Conservation (phyloP, 176 grass and related monocot species). For the Avena atlantica region DNA sequence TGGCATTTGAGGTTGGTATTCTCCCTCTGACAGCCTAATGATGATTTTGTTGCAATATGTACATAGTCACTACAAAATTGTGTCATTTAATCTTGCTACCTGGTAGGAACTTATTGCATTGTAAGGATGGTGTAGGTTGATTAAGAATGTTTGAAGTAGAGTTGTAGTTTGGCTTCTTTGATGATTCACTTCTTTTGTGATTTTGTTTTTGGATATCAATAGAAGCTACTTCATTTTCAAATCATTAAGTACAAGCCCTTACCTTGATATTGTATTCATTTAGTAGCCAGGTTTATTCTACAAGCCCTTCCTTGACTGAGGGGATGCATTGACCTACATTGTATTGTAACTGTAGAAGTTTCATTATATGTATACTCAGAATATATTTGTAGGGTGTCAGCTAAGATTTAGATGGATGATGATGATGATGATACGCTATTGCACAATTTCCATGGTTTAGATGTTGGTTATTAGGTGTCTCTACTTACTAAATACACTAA, state of each 20-base stretch:
- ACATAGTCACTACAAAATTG: not conserved
- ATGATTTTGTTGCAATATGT: constrained; percentile 25
- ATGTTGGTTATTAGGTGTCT: not conserved
- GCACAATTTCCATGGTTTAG: not conserved
- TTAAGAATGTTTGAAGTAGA: constrained; percentile 5
- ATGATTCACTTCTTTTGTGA: constrained; percentile 23
- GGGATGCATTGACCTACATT: constrained; percentile 7
- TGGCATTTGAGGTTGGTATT: constrained; percentile 85
- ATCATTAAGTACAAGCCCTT: constrained; percentile 12
- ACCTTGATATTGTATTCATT: not conserved
- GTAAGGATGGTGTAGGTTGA: not conserved
- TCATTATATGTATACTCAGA: not conserved
- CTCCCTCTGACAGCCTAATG: constrained; percentile 21
- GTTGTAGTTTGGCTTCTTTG: not conserved
- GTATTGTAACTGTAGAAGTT: constrained; percentile 12
- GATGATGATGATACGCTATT: not conserved
- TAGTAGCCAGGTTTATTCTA: not conserved
- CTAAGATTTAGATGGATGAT: constrained; percentile 24
- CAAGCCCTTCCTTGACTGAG: constrained; percentile 2
- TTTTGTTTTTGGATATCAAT: not conserved
- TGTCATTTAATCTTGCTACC: not conserved
- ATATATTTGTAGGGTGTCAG: not conserved
- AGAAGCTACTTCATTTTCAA: not conserved
- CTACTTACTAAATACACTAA: not conserved
- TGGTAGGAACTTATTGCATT: not conserved